Base-by-base conservation (phyloP, 495 filamentous ascomycete species). In the Talaromyces nanjingensis region DNA sequence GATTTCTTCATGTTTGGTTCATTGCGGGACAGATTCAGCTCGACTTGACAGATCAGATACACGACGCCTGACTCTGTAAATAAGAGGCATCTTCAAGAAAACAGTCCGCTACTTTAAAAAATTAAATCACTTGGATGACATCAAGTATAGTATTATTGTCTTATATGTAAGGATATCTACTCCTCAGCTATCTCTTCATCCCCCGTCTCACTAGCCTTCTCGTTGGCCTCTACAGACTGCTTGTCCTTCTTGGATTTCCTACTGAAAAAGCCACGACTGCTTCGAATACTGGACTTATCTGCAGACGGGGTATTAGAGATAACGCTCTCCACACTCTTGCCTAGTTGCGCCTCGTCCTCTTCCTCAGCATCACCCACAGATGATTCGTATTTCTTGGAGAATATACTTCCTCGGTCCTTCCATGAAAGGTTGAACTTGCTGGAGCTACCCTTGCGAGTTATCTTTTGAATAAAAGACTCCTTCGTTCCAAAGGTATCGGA, bases 371-470 rank as follows among this genome's bases (percentile, higher is more conserved):
- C 80, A 47, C 74, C 77, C 60, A 79, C 79, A 31, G 77, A 73
- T 18, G 81, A 74, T 59, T 83, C 79, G 18, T 81, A 83, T 64
- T 87, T 88, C 72, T 88, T 90, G 47, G 81, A 86, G 59, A 87
- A 83, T 6, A 86, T 71, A 18, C 82, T 79, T 24, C 82, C 84
- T 62, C 88, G 86, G 58, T 85, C 83, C 66, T 90, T 87, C 66
- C 87, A 89, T 6, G 88, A 83, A 24, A 87, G 74, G 69, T 86
- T 88, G 74, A 92, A 92, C 73, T 92, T 93, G 72, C 87, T 84
- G 20, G 89, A 89, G 74, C 87, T 90, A 62, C 89, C 84, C 70
- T 93, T 93, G 56, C 90, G 87, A 24, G 89, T 87, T 64, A 93
- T 84, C 70, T 91, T 89, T 64, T 87, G 83, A 65, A 87, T 84